Evolutionary conservation across 495 filamentous ascomycete genomes (phyloP).

Genomic region (Aspergillus incahuasiensis): DNA sequence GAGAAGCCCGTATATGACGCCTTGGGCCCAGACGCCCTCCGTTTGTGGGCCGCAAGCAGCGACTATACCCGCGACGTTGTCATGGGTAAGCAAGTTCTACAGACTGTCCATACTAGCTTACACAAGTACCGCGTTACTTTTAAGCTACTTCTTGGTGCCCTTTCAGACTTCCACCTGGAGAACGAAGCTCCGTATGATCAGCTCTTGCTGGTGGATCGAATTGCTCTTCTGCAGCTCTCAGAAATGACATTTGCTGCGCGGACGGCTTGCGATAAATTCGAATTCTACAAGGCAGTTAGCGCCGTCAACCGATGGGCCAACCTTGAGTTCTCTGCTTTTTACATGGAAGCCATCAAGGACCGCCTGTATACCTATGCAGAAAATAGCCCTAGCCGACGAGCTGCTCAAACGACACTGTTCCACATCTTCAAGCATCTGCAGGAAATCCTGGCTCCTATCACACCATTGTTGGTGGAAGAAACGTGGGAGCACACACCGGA

Average conservation of each 20-base stretch:
- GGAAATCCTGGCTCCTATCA: constrained; percentile 73
- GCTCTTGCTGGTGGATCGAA: constrained; percentile 56
- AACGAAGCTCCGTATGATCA: constrained; percentile 36
- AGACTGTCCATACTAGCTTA: constrained; percentile 65
- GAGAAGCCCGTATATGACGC: constrained; percentile 48
- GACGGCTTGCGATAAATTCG: constrained; percentile 59
- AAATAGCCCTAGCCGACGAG: constrained; percentile 44
- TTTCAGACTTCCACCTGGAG: constrained; percentile 54
- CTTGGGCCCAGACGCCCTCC: constrained; percentile 77
- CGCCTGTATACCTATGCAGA: constrained; percentile 74
- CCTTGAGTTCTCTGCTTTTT: constrained; percentile 83
- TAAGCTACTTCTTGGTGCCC: constrained; percentile 80
- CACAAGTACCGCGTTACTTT: constrained; percentile 83
- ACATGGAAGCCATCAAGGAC: constrained; percentile 90
- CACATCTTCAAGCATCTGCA: constrained; percentile 67
- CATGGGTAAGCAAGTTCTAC: constrained; percentile 69
- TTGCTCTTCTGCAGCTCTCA: constrained; percentile 71
- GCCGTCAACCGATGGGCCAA: constrained; percentile 74
- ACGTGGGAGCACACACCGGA: constrained; percentile 73
- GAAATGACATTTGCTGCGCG: constrained; percentile 56
- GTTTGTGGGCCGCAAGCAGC: constrained; percentile 84
- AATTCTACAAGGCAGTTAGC: constrained; percentile 76
- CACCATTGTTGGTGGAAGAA: constrained; percentile 82
- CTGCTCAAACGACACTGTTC: constrained; percentile 63
- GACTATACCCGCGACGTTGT: constrained; percentile 87